phyloP scores from a whole-genome alignment of 352 stramenopile species.

The Pythium monospermum region DNA sequence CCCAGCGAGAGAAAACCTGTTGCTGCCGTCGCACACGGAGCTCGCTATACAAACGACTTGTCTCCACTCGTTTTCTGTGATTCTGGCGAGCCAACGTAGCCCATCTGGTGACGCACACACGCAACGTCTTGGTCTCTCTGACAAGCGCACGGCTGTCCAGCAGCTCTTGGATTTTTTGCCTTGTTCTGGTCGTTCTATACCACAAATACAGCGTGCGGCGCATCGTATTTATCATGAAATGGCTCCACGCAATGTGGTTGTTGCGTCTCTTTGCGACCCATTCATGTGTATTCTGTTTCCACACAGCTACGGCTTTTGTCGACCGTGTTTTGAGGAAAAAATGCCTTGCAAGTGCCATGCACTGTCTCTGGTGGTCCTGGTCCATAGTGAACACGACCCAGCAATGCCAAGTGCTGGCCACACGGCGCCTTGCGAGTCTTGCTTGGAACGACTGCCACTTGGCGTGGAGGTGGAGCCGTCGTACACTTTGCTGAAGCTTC shows the following conservation, averaged over 20 bases:
- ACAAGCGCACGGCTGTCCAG: too few relatives aligned
- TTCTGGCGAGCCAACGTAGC: too few relatives aligned
- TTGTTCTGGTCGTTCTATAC: conserved; percentile 18
- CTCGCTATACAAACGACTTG: too few relatives aligned
- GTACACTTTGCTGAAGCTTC: background rate
- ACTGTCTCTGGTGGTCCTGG: background rate
- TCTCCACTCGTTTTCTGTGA: too few relatives aligned
- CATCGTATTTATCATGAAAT: conserved; percentile 26
- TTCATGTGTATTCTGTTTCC: background rate
- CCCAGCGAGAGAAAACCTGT: too few relatives aligned
- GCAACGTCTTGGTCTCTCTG: too few relatives aligned
- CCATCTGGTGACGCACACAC: too few relatives aligned
- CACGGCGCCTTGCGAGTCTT: background rate
- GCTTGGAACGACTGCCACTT: background rate
- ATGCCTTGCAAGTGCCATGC: background rate
- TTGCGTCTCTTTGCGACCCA: background rate
- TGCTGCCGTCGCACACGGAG: too few relatives aligned
- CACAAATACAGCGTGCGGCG: conserved; percentile 23
- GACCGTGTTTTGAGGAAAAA: conserved; percentile 10
- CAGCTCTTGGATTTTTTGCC: background rate
- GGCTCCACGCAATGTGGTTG: conserved; percentile 21
- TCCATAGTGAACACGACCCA: background rate
- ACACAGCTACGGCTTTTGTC: conserved; percentile 2
- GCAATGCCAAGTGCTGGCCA: conserved; percentile 13
- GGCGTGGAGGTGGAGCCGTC: background rate